Conservation (phyloP, 169 alveolate genomes). For the Plasmodium yoelii region DNA sequence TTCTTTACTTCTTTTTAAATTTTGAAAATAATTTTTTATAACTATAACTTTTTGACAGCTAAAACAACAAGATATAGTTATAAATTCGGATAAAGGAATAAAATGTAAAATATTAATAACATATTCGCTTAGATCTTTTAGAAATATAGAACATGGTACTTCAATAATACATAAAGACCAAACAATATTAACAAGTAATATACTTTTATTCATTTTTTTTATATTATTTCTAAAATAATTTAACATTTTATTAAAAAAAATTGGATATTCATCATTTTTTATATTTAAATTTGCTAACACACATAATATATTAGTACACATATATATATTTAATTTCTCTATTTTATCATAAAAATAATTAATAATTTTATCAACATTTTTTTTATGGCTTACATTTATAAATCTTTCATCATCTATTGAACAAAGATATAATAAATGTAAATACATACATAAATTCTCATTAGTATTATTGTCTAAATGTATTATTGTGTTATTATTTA, state of each 20-base stretch:
- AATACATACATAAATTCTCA: slow-evolving; percentile 68
- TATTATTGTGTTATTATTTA: slow-evolving; percentile 11
- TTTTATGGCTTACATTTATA: slow-evolving; percentile 19
- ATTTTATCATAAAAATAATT: slow-evolving; percentile 26
- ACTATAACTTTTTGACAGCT: slow-evolving; percentile 50
- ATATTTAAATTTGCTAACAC: slow-evolving; percentile 47
- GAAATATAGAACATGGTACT: slow-evolving; percentile 21
- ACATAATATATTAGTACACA: slow-evolving; percentile 47
- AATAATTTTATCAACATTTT: slow-evolving; percentile 35
- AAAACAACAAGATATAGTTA: slow-evolving; percentile 63
- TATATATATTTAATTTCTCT: slow-evolving; percentile 38
- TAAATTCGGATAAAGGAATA: slow-evolving; percentile 42
- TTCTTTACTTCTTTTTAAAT: slow-evolving; percentile 20
- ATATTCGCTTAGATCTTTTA: slow-evolving; percentile 60
- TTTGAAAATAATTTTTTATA: slow-evolving; percentile 13
- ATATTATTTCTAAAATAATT: slow-evolving; percentile 47
- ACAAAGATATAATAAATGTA: slow-evolving; percentile 48
- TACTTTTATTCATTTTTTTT: slow-evolving; percentile 49
- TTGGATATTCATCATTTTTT: slow-evolving; percentile 53
- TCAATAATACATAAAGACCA: slow-evolving; percentile 65
- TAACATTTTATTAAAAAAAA: slow-evolving; percentile 52
- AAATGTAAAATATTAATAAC: slow-evolving; percentile 44
- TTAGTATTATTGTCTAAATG: slow-evolving; percentile 14
- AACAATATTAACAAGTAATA: slow-evolving; percentile 25
- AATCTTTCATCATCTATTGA: slow-evolving; percentile 12